phyloP scores from a whole-genome alignment of 2,329 filamentous ascomycete species.

The Botryotinia convoluta region DNA sequence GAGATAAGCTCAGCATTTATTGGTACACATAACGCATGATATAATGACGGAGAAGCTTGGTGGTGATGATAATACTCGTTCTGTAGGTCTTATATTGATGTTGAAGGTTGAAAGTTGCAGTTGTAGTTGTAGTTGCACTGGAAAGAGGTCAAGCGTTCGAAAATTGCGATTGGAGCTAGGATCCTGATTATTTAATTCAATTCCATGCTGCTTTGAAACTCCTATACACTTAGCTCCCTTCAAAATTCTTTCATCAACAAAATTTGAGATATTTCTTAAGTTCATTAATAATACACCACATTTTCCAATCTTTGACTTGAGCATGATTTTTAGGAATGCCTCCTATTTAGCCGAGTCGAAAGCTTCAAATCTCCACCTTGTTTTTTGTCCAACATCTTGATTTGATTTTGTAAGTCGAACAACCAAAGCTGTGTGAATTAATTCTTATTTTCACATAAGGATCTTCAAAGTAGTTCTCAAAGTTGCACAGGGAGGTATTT shows the following conservation, averaged over 20 bases:
- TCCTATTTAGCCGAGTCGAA: constrained; percentile 7
- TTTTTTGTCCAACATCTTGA: neutral
- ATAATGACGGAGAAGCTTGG: neutral
- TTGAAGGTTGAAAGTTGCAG: neutral
- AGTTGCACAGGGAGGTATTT: neutral
- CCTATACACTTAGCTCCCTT: neutral
- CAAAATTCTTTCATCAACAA: too few relatives aligned
- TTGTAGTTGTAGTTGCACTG: neutral
- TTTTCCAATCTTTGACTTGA: neutral
- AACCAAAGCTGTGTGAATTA: accelerated
- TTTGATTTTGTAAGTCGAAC: neutral
- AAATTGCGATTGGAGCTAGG: neutral
- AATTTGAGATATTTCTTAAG: neutral
- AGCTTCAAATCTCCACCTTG: neutral
- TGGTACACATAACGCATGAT: neutral
- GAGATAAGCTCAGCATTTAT: too few relatives aligned
- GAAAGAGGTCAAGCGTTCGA: neutral
- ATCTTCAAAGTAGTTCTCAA: neutral
- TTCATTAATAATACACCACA: neutral
- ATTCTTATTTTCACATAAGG: neutral
- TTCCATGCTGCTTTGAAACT: neutral
- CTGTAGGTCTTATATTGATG: neutral
- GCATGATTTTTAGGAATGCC: neutral
- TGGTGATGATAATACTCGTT: neutral
- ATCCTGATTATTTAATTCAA: neutral